Evolutionary conservation across 2,329 filamentous ascomycete species (phyloP), one percentile per base, ranked within the genome.

Genomic region (Cercospora sojina): DNA sequence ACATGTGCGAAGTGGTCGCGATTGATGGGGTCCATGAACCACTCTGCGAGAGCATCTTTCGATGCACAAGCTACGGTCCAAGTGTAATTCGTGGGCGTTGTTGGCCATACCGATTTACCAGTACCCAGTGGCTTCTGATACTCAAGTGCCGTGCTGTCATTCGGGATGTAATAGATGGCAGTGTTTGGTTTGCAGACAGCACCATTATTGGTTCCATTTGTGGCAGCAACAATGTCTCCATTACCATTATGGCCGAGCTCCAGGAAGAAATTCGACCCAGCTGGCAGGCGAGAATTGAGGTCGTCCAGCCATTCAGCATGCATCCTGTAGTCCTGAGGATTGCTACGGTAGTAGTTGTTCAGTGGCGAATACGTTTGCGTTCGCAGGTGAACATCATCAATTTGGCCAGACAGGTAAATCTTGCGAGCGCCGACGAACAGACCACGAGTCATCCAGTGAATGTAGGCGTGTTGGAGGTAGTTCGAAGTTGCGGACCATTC

Each of bases 371-470:
- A 65, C 13, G 57, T 65, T 10, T 32, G 41, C n/a, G 56, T 60
- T 23, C 63, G 63, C 5, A 65, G 41, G 16, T 65, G 63, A 4
- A 65, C 63, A 55, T 65, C 63, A 47, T 65, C 63, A 32, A 65
- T 65, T 16, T 65, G 63, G 6, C 23, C 47, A 43, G 57, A 10
- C 0, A 65, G 55, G 25, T 60, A 60, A 3, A 35, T 60, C 32
- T 65, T 65, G 18, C 63, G 56, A 27, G 63, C 63, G 20, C 63
- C 63, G 3, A 65, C 57, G 56, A 65, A 65, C 0, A 65, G 57
- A 16, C 63, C 63, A n/a, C 63, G 56, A 13, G 63, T 65, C 63
- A 65, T 65, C 63, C 63, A 65, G 47, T 65, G 57, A 10, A 65
- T 65, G 63, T 60, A 65, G 9, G 63, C 57, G 43, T 65, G 63